Evolutionary conservation across 2,329 filamentous ascomycete genomes (phyloP).

Genomic region (Gaeumannomyces sp.): DNA sequence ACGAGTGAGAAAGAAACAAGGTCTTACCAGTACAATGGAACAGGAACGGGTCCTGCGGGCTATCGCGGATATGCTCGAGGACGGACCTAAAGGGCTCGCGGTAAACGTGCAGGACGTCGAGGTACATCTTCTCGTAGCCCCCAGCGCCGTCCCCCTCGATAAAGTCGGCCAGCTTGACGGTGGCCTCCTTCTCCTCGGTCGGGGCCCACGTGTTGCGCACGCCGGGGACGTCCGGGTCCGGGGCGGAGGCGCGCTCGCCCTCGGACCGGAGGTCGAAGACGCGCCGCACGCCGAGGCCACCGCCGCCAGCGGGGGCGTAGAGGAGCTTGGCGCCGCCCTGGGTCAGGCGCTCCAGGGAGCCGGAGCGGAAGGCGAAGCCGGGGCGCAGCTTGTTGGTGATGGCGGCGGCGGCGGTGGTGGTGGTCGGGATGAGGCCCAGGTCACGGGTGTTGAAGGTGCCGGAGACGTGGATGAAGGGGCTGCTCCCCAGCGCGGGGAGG

Average conservation of each 20-base stretch:
- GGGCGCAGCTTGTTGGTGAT: slow-evolving; percentile 29
- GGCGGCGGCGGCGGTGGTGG: background rate
- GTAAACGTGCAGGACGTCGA: slow-evolving; percentile 39
- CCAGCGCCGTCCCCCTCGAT: slow-evolving; percentile 36
- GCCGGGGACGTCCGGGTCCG: slow-evolving; percentile 37
- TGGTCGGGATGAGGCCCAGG: slow-evolving; percentile 34
- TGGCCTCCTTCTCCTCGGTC: slow-evolving; percentile 29
- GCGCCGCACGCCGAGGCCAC: slow-evolving; percentile 32
- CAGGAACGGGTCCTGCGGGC: slow-evolving; percentile 37
- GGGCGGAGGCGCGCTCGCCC: slow-evolving; percentile 34
- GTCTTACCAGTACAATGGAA: slow-evolving; percentile 50
- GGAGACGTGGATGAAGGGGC: slow-evolving; percentile 40
- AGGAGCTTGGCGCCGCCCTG: slow-evolving; percentile 32
- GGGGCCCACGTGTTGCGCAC: slow-evolving; percentile 39
- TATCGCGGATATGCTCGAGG: slow-evolving; percentile 42
- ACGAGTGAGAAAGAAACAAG: background rate
- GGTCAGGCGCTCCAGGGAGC: slow-evolving; percentile 32
- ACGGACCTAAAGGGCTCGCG: slow-evolving; percentile 35
- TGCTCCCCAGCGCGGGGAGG: slow-evolving; percentile 28
- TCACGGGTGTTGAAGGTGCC: slow-evolving; percentile 48
- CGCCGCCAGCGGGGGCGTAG: slow-evolving; percentile 13
- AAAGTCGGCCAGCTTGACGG: slow-evolving; percentile 34
- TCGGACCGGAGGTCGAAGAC: slow-evolving; percentile 47
- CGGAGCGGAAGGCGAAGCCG: slow-evolving; percentile 40
- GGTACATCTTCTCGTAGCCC: slow-evolving; percentile 41